These are phyloP conservation scores for Zoysia japonica DNA, from an alignment of 176 grass and related monocot species.

Conservation along the genomic window DNA sequence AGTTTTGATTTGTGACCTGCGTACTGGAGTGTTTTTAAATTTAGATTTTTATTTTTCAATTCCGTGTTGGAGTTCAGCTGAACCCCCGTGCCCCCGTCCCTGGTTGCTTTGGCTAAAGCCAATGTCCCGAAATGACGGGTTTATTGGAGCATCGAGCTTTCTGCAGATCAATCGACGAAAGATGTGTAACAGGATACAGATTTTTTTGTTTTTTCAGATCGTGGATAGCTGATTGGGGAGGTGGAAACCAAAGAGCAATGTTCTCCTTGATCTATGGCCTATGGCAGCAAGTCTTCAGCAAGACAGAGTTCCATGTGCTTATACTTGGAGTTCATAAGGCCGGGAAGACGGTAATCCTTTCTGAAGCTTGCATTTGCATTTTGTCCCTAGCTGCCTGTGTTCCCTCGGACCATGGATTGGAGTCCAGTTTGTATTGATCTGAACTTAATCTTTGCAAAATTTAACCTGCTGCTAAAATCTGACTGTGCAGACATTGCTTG, in stretches of 20 bases:
- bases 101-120: neutral
- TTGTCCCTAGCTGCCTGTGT: neutral
- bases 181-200: neutral
- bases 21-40: neutral
- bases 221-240: constrained; percentile 21
- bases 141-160: neutral
- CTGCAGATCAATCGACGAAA: neutral
- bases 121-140: neutral
- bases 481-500: constrained; percentile 77
- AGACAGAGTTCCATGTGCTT: constrained; percentile 90
- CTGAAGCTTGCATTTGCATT: constrained; percentile 14
- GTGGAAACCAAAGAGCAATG: constrained; percentile 47
- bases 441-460: neutral
- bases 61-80: neutral
- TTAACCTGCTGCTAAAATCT: constrained; percentile 31
- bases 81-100: neutral
- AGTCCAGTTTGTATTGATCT: constrained; percentile 3
- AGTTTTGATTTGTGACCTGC: neutral
- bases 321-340: constrained; percentile 93
- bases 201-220: constrained; percentile 22
- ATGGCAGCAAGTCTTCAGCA: constrained; percentile 95
- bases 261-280: constrained; percentile 98
- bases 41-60: neutral
- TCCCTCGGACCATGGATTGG: neutral
- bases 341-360: constrained; percentile 90